These are phyloP conservation scores for Podila verticillata DNA, from an alignment of 192 early-diverging fungal species.

Conservation along the genomic window DNA sequence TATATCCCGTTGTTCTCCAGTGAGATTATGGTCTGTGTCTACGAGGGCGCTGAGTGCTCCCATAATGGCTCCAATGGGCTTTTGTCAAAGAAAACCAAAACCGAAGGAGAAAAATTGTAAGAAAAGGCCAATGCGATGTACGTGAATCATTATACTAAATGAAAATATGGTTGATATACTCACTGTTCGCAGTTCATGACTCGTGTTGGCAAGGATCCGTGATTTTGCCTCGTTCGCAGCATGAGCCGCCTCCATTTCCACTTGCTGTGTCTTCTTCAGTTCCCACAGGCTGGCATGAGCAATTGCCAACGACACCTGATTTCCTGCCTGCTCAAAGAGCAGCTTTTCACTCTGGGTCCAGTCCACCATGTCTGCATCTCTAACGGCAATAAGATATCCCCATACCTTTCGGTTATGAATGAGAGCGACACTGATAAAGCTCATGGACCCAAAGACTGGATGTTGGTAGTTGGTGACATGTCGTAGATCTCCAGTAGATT, in stretches of 20 bases:
- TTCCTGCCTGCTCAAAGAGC: conserved; percentile 53
- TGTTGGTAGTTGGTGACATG: conserved; percentile 29
- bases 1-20: conserved; percentile 54
- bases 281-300: conserved; percentile 51
- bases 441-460: conserved; percentile 33
- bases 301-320: conserved; percentile 55
- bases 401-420: conserved; percentile 38
- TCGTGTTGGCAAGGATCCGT: conserved; percentile 57
- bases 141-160: no score
- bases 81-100: no score
- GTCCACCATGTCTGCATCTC: conserved; percentile 26
- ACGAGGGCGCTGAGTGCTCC: conserved; percentile 52
- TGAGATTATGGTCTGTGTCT: conserved; percentile 44
- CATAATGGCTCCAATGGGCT: conserved; percentile 54
- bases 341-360: conserved; percentile 51
- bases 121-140: no score
- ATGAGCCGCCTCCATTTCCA: conserved; percentile 54
- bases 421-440: conserved; percentile 40
- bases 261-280: conserved; percentile 49
- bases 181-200: conserved; percentile 41
- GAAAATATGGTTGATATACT: no score
- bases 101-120: no score
- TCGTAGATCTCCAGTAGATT: conserved; percentile 24
- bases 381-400: conserved; percentile 48
- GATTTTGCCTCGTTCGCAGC: conserved; percentile 53